Conservation (phyloP, 495 filamentous ascomycete genomes). For the Podospora sp. region DNA sequence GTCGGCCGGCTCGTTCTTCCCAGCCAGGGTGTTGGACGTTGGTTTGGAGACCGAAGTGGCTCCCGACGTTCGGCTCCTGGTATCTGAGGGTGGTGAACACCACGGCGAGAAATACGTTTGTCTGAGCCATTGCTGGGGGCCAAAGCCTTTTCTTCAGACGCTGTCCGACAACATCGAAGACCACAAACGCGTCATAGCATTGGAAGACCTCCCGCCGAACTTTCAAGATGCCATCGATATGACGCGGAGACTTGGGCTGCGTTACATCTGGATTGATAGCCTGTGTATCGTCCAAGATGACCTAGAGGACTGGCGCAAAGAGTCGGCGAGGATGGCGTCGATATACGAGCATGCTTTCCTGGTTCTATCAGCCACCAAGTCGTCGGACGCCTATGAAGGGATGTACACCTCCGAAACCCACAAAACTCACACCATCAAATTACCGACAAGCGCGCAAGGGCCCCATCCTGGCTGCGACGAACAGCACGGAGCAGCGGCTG, state of each 20-base stretch:
- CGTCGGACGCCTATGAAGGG: neutral
- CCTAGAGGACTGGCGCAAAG: neutral
- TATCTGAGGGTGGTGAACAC: neutral
- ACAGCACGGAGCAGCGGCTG: neutral
- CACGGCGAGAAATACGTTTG: neutral
- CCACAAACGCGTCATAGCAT: neutral
- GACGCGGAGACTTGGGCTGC: neutral
- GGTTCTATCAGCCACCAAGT: neutral
- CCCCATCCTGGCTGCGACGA: neutral
- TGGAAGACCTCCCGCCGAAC: neutral
- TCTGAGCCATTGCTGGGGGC: constrained; percentile 3
- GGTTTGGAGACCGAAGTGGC: neutral
- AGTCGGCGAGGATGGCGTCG: neutral
- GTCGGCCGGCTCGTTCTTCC: neutral
- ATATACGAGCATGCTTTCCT: neutral
- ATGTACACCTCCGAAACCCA: neutral
- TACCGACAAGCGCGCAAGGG: neutral
- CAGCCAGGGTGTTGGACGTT: neutral
- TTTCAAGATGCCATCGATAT: neutral
- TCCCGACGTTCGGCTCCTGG: neutral
- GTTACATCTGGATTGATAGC: constrained; percentile 10
- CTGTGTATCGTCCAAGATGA: constrained; percentile 37
- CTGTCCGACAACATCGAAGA: neutral
- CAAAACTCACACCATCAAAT: neutral
- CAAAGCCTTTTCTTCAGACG: neutral